These are phyloP conservation scores for Psilocybe azurescens DNA, from an alignment of 768 basidiomycete genomes.

Conservation along the genomic window DNA sequence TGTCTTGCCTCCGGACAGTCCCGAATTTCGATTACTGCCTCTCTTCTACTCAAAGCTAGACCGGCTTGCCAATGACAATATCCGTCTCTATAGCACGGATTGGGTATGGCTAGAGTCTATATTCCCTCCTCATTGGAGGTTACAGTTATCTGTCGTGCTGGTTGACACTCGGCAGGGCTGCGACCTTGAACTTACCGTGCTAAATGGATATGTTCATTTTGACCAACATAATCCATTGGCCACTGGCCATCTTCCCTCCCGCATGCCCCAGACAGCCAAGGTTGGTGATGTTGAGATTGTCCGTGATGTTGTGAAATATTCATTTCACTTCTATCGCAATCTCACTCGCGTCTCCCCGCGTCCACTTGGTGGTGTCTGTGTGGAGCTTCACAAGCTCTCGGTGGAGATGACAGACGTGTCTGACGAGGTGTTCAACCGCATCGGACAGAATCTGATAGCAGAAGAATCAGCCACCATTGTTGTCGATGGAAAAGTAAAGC, in stretches of 20 bases:
- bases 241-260: background rate
- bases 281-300: background rate
- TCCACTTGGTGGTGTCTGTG: conserved; percentile 29
- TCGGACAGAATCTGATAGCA: conserved; percentile 33
- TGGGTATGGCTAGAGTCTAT: conserved; percentile 30
- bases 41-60: conserved; percentile 33
- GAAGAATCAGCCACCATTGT: conserved; percentile 31
- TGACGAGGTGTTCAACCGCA: conserved; percentile 22
- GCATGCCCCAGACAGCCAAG: background rate
- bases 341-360: background rate
- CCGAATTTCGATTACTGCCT: conserved; percentile 14
- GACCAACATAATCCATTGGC: background rate
- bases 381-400: conserved; percentile 35
- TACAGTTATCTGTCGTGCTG: background rate
- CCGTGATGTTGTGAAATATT: background rate
- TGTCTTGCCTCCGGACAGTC: background rate
- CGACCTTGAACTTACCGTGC: background rate
- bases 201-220: background rate
- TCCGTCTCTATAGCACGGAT: conserved; percentile 32
- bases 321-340: background rate
- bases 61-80: conserved; percentile 16
- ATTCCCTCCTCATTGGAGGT: conserved; percentile 20
- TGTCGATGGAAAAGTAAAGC: conserved; percentile 22
- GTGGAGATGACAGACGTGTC: conserved; percentile 24
- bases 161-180: background rate